phyloP scores from a whole-genome alignment of 495 filamentous ascomycete genomes.

The Venustampulla echinocandica region DNA sequence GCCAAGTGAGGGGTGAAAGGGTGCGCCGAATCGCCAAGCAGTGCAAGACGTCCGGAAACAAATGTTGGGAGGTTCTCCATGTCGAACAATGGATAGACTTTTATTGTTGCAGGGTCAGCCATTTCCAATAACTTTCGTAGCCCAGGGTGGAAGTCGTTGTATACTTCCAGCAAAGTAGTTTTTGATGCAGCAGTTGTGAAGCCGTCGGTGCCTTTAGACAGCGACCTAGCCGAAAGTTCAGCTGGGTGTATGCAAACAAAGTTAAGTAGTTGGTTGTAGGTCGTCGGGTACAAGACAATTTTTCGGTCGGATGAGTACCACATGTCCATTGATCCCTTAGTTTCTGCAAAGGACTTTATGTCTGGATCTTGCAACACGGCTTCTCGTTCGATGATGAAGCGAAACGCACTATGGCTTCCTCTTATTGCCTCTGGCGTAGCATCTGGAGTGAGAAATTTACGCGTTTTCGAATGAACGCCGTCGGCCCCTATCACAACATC shows the following conservation, averaged over 20 bases:
- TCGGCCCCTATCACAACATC: slow-evolving; percentile 37
- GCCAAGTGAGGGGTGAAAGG: slow-evolving; percentile 45
- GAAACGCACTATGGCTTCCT: slow-evolving; percentile 50
- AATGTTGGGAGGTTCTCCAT: slow-evolving; percentile 48
- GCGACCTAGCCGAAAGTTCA: no score
- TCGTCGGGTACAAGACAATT: slow-evolving; percentile 52
- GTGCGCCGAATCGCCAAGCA: slow-evolving; percentile 57
- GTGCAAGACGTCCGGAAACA: slow-evolving; percentile 38
- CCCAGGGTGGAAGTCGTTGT: slow-evolving; percentile 33
- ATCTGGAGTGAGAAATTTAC: slow-evolving; percentile 26
- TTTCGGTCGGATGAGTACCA: slow-evolving; percentile 43
- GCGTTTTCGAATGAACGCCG: slow-evolving; percentile 26
- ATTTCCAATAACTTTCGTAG: slow-evolving; percentile 34
- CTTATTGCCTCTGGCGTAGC: slow-evolving; percentile 32
- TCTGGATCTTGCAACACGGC: slow-evolving; percentile 37
- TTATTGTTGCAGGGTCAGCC: slow-evolving; percentile 38
- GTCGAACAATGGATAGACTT: slow-evolving; percentile 52
- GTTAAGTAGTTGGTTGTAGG: slow-evolving; percentile 46
- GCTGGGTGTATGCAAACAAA: slow-evolving; percentile 54
- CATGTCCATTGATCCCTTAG: slow-evolving; percentile 33
- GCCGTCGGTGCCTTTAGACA: no score
- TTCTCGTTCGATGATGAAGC: slow-evolving; percentile 46
- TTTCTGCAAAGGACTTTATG: slow-evolving; percentile 37
- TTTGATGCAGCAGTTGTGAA: no score
- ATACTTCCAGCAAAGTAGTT: slow-evolving; percentile 36